Percentiles rank a stretch among this genome's conserved stretches.
Evolutionary conservation across 2,329 filamentous ascomycete genomes (phyloP).

Genomic region (Epichloe gansuensis): DNA sequence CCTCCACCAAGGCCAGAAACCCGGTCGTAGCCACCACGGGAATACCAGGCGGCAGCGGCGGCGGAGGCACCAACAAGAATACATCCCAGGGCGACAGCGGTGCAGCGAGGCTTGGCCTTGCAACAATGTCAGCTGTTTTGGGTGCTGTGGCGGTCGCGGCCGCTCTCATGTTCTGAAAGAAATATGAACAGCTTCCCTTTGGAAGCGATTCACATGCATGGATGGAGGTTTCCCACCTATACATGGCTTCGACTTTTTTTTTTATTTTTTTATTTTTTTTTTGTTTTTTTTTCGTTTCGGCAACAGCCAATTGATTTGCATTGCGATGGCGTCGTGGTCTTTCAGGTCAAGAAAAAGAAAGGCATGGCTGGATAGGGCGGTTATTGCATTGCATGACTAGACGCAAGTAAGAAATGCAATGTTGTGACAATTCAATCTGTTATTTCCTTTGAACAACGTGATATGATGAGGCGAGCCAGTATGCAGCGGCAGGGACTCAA

Average conservation of each 20-base stretch:
- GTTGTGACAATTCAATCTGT: too few species aligned
- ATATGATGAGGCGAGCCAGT: too few species aligned
- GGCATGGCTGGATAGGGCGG: not conserved
- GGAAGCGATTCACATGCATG: too few species aligned
- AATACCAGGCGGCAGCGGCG: constrained; percentile 11
- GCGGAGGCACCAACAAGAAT: not conserved
- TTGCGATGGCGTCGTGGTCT: constrained; percentile 3
- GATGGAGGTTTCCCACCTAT: too few species aligned
- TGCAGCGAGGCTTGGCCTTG: constrained; percentile 1
- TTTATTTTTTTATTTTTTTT: not conserved
- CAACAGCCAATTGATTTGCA: not conserved
- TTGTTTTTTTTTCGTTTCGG: not conserved
- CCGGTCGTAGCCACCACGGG: constrained; percentile 37
- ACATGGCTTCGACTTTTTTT: not conserved
- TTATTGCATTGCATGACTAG: too few species aligned
- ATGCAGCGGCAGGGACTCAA: too few species aligned
- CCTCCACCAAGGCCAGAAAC: constrained; percentile 36
- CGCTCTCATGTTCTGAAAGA: not conserved
- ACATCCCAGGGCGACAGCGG: constrained; percentile 3
- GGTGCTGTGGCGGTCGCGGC: not conserved
- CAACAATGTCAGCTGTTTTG: not conserved
- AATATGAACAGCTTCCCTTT: too few species aligned
- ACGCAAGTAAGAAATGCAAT: too few species aligned
- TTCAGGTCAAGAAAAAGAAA: not conserved
- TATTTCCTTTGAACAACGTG: too few species aligned